Percentiles rank a stretch among this genome's conserved stretches.
Evolutionary conservation across 805 yeast species (phyloP).

Genomic region (Hanseniaspora lachancei): DNA sequence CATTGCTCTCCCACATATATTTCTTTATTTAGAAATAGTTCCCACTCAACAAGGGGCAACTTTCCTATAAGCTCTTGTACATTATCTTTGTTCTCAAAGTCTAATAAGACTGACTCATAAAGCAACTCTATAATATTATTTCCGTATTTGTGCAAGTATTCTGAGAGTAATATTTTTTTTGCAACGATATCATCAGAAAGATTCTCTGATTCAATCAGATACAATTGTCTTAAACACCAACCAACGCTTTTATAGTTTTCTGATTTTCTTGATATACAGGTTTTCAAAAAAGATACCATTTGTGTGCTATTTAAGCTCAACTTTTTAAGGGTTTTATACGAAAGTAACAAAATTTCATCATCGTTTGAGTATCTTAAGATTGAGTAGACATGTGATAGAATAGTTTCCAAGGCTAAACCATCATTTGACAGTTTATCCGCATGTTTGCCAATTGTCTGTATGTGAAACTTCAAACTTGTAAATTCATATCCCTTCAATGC

Average conservation of each 20-base stretch:
- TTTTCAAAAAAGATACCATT: neutral
- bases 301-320: neutral
- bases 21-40: neutral
- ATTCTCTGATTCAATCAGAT: neutral
- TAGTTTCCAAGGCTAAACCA: neutral
- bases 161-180: neutral
- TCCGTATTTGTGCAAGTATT: neutral
- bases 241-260: neutral
- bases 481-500: constrained; percentile 25
- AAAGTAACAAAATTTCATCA: neutral
- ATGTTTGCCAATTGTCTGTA: constrained; percentile 9
- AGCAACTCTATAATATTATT: neutral
- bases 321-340: neutral
- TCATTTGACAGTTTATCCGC: neutral
- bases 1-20: neutral
- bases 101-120: constrained; percentile 3
- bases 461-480: constrained; percentile 26
- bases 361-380: constrained; percentile 1
- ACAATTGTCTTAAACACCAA: constrained; percentile 1
- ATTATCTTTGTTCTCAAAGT: neutral
- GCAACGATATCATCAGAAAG: neutral
- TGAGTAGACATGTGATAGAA: constrained; percentile 7
- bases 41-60: constrained; percentile 4
- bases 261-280: neutral
- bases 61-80: neutral